Evolutionary conservation across 495 filamentous ascomycete species (phyloP), one percentile per base, ranked within the genome.

Genomic region (Lophiostoma macrostomum): DNA sequence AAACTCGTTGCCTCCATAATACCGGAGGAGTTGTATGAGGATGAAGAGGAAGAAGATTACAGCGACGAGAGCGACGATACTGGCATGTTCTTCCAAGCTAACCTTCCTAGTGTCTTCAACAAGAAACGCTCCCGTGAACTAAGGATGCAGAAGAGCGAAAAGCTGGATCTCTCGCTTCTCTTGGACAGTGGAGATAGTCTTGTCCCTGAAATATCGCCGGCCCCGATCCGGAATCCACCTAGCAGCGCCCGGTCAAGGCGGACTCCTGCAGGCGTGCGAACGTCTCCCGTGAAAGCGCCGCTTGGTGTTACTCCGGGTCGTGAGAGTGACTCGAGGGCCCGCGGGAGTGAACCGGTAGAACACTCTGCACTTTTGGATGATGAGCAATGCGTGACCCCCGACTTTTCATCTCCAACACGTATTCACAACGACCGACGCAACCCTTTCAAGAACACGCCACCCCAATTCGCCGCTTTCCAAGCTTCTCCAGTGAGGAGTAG

Each of bases 1-100:
- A n/a, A n/a, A n/a, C n/a, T n/a, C n/a, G n/a, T n/a, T n/a, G n/a
- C n/a, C n/a, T n/a, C n/a, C n/a, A n/a, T n/a, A n/a, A 20, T 22
- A 12, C 39, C 39, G 22, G 39, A 42, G 22, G 39, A 42, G 39
- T 6, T 38, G 6, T 25, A 20, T 4, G 39, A 42, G 5, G 16
- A 42, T 16, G 34, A 64, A 11, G 49, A 51, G 14, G 40, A 51
- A 10, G 28, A 44, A 30, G 48, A 42, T 25, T 36, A 42, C n/a
- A 64, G 58, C 27, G 67, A 64, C 18, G 63, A 48, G 20, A 60
- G 60, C 14, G 64, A 58, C 18, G 67, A 71, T 48, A 69, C 63
- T 6, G 69, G 69, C 11, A 38, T 68, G 20, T 69, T 68, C 53
- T 71, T 64, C 54, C 65, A 68, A 38, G 42, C 38, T 14, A 66